Percentiles rank a stretch among this genome's conserved stretches.
phyloP scores from a whole-genome alignment of 2,329 filamentous ascomycete species.

The Ophiostoma sp. region DNA sequence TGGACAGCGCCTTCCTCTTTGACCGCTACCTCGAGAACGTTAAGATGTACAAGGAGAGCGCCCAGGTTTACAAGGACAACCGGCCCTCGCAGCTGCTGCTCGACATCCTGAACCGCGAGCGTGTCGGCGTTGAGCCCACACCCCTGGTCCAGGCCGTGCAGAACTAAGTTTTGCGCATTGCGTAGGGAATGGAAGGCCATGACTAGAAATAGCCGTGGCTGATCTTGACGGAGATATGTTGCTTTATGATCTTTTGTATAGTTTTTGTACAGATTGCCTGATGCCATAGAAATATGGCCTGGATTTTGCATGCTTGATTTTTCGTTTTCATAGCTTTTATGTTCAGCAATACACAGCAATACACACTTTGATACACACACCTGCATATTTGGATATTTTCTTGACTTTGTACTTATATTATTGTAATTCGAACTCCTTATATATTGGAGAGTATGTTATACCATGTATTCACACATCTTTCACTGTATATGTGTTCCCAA shows the following conservation, averaged over 20 bases:
- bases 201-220: not conserved
- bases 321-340: slow-evolving; percentile 5
- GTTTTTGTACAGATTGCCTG: not conserved
- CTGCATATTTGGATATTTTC: not conserved
- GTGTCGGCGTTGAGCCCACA: slow-evolving; percentile 80
- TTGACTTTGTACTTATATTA: not conserved
- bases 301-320: not conserved
- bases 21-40: slow-evolving; percentile 95
- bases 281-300: not conserved
- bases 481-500: not conserved
- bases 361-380: not conserved
- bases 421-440: not conserved
- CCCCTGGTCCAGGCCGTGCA: slow-evolving; percentile 50
- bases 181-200: not conserved
- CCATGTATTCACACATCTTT: not conserved
- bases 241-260: not conserved
- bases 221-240: not conserved
- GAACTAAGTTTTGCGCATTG: not conserved
- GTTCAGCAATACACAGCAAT: not conserved
- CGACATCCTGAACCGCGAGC: slow-evolving; percentile 89
- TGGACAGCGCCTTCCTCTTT: slow-evolving; percentile 94
- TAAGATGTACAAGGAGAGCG: slow-evolving; percentile 80
- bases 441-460: not conserved
- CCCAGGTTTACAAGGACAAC: slow-evolving; percentile 79
- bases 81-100: slow-evolving; percentile 84